Conservation (phyloP, 2,329 filamentous ascomycete species). For the Hymenoscyphus albidus region DNA sequence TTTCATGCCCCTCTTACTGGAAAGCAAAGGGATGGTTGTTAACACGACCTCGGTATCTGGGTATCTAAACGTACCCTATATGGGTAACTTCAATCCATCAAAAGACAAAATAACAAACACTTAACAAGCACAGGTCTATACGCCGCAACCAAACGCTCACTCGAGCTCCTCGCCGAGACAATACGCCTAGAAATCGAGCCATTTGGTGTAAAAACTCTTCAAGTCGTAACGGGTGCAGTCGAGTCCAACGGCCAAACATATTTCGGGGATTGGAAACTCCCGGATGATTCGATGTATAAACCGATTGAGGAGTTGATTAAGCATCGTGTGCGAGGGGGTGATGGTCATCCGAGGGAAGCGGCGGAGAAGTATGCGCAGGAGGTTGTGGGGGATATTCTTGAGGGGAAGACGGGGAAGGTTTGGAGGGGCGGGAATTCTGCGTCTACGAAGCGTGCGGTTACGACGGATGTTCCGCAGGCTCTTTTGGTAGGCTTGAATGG, state of each 20-base stretch:
- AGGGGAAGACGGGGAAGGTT: constrained; percentile 8
- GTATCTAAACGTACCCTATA: constrained; percentile 6
- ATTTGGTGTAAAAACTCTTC: constrained; percentile 15
- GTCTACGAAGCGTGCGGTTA: background rate
- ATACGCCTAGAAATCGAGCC: constrained; percentile 19
- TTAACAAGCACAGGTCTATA: constrained; percentile 6
- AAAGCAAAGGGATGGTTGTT: constrained; percentile 38
- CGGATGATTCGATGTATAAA: constrained; percentile 12
- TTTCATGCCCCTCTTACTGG: constrained; percentile 24
- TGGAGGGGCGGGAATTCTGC: constrained; percentile 6
- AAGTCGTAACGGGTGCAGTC: constrained; percentile 17
- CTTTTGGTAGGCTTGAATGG: background rate
- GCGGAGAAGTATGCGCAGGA: constrained; percentile 6
- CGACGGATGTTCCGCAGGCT: background rate
- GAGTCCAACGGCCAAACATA: constrained; percentile 17
- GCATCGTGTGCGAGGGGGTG: constrained; percentile 1
- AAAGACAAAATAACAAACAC: too few relatives aligned
- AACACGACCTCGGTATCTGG: constrained; percentile 38
- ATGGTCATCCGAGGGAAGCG: constrained; percentile 3
- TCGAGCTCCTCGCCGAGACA: constrained; percentile 12
- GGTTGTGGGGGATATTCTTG: constrained; percentile 6
- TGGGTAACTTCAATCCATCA: constrained; percentile 1
- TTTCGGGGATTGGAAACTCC: constrained; percentile 10
- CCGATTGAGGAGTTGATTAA: constrained; percentile 8
- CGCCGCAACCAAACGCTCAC: constrained; percentile 4